Conservation (phyloP, 2,329 filamentous ascomycete genomes). For the Colletotrichum sansevieriae region DNA sequence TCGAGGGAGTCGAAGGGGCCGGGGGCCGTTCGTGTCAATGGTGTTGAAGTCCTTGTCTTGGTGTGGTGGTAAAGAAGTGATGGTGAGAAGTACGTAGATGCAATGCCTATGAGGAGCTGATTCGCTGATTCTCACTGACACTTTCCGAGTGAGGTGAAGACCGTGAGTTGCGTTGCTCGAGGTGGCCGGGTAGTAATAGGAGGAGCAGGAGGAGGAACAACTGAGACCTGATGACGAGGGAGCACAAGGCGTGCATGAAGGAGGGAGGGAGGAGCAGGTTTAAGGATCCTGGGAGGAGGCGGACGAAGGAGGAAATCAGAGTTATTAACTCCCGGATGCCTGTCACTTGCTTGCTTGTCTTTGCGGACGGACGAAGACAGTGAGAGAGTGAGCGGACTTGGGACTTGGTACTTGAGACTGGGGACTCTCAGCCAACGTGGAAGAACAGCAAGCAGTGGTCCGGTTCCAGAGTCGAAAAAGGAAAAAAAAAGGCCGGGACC, state of each 20-base stretch:
- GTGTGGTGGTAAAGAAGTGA: not conserved
- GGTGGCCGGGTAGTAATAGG: not conserved
- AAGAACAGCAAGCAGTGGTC: not conserved
- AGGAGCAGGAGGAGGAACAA: not conserved
- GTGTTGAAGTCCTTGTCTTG: slow-evolving; percentile 16
- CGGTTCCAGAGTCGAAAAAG: not conserved
- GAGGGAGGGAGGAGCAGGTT: slow-evolving; percentile 14
- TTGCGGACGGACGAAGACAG: not conserved
- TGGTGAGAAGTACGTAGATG: not conserved
- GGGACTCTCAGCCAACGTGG: not conserved
- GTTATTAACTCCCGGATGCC: slow-evolving; percentile 28
- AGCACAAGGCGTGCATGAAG: not conserved
- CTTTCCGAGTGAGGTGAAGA: not conserved
- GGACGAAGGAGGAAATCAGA: slow-evolving; percentile 11
- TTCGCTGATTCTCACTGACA: not conserved
- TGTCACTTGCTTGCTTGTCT: not conserved
- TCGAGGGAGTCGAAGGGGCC: slow-evolving; percentile 8
- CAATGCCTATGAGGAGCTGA: not conserved
- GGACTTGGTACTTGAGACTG: not conserved
- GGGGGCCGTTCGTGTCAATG: not conserved
- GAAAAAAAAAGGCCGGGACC: slow-evolving; percentile 2
- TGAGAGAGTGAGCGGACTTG: not conserved
- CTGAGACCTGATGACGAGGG: slow-evolving; percentile 1
- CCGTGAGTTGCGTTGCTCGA: not conserved
- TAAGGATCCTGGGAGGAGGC: slow-evolving; percentile 8